Evolutionary conservation across 306 rosid species (phyloP), one percentile per base, ranked within the genome.

Genomic region (Trichosanthes truncata): DNA sequence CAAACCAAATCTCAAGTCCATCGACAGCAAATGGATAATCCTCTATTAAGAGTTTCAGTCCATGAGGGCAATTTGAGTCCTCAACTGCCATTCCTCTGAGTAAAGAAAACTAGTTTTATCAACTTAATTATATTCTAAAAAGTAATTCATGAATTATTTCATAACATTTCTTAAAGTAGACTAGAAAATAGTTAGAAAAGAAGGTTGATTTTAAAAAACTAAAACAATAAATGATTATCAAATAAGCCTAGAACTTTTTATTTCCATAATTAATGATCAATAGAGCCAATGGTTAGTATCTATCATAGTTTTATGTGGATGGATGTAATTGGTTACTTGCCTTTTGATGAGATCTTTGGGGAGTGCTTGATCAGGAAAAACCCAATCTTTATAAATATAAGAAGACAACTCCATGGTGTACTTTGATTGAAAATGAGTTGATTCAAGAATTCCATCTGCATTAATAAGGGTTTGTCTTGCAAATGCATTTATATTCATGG

Each of bases 1-100:
- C 84, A 29, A 63, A 78, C 95, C 97, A 92, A 74, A 92, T 90
- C 78, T 90, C 90, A 59, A 92, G 83, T 23, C 97, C 97, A 80
- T 92, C 97, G 48, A 85, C 93, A 74, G 95, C 97, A 84, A 81
- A 92, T 10, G 97, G 97, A 79, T 92, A 92, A 73, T 92, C 97
- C 62, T 90, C 89, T 78, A 92, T 80, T 61, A 90, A 78, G 10
- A 92, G 88, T 5, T 87, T 89, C 23, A 90, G 66, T 7, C 95
- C 92, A 35, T 86, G 88, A 5, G 92, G 88, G 2, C 83, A 74
- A n/a, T 84, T 85, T 57, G 88, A 7, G 83, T 92, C 97, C 80
- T 84, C 51, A 65, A 90, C 84, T 9, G 97, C 97, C 84, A 92
- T 63, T 83, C 92, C 92, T 83, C 97, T 92, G 65, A 79, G 55